These are phyloP conservation scores for Echinochloa phyllopogon DNA, from an alignment of 176 grass and related monocot genomes.

Conservation along the genomic window DNA sequence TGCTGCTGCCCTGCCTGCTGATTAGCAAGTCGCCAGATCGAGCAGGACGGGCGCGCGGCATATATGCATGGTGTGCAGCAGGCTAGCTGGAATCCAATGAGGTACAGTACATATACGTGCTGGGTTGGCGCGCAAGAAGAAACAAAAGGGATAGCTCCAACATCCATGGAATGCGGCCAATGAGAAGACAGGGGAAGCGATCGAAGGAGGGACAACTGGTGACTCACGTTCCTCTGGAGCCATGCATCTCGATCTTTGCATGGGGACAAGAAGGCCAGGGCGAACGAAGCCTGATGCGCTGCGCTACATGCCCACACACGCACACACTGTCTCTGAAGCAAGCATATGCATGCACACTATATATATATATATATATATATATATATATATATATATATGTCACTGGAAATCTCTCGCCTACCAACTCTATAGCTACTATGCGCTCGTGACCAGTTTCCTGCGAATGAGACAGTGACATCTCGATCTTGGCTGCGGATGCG, in stretches of 20 bases:
- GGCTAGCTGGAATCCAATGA: slow-evolving; percentile 44
- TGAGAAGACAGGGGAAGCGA: slow-evolving; percentile 20
- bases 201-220: slow-evolving; percentile 13
- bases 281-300: too few species aligned
- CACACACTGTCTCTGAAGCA: too few species aligned
- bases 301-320: too few species aligned
- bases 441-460: slow-evolving; percentile 44
- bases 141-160: slow-evolving; percentile 37
- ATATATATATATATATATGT: too few species aligned
- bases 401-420: too few species aligned
- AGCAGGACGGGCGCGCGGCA: too few species aligned
- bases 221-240: slow-evolving; percentile 45
- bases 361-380: too few species aligned
- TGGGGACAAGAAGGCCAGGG: too few species aligned
- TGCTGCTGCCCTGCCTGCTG: neutral
- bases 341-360: too few species aligned
- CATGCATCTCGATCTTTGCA: slow-evolving; percentile 5
- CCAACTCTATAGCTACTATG: slow-evolving; percentile 34
- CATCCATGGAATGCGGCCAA: slow-evolving; percentile 51
- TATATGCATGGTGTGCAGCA: too few species aligned
- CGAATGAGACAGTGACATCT: slow-evolving; percentile 41
- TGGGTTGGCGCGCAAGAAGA: neutral
- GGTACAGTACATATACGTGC: neutral
- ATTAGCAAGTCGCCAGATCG: too few species aligned
- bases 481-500: neutral